A percentile compares a stretch with the other conserved stretches of the same genome.
phyloP scores from a whole-genome alignment of 345 rosid genomes.

The Brassica incana region DNA sequence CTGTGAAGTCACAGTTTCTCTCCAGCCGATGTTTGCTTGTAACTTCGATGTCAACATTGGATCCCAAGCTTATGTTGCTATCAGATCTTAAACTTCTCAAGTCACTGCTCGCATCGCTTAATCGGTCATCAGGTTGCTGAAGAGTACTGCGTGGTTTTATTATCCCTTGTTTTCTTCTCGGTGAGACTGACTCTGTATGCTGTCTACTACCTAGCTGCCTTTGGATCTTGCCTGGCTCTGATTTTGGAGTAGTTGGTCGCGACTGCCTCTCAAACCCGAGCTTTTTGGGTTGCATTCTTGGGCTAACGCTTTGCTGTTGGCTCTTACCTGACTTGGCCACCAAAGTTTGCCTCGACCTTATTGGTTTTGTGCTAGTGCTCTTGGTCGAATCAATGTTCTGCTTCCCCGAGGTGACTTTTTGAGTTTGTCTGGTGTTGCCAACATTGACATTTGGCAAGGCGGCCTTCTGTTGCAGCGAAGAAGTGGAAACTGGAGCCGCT shows the following conservation, averaged over 20 bases:
- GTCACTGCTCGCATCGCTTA: constrained; percentile 46
- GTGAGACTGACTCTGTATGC: constrained; percentile 50
- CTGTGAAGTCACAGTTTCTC: constrained; percentile 40
- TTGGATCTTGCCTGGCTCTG: constrained; percentile 45
- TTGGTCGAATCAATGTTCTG: constrained; percentile 32
- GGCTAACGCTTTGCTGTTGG: constrained; percentile 50
- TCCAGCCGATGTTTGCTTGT: constrained; percentile 53
- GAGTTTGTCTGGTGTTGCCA: constrained; percentile 37
- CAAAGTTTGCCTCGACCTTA: constrained; percentile 41
- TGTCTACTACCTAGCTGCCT: constrained; percentile 51
- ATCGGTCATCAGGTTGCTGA: constrained; percentile 47
- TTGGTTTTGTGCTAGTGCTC: constrained; percentile 38
- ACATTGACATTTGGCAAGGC: constrained; percentile 36
- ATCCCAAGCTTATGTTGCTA: constrained; percentile 50
- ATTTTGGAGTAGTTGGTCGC: constrained; percentile 38
- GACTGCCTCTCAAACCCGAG: constrained; percentile 51
- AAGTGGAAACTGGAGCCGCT: constrained; percentile 38
- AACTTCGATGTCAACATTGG: constrained; percentile 58
- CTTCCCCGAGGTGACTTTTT: constrained; percentile 44
- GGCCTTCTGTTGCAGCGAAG: constrained; percentile 36
- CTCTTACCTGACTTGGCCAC: constrained; percentile 38
- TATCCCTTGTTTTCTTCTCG: constrained; percentile 40
- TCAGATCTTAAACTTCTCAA: constrained; percentile 58
- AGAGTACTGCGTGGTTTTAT: constrained; percentile 36
- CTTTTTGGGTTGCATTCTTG: constrained; percentile 55